Percentiles rank a stretch among this genome's conserved stretches.
These are phyloP conservation scores for Sanghuangporus weigelae DNA, from an alignment of 1,284 basidiomycete species.

Conservation along the genomic window DNA sequence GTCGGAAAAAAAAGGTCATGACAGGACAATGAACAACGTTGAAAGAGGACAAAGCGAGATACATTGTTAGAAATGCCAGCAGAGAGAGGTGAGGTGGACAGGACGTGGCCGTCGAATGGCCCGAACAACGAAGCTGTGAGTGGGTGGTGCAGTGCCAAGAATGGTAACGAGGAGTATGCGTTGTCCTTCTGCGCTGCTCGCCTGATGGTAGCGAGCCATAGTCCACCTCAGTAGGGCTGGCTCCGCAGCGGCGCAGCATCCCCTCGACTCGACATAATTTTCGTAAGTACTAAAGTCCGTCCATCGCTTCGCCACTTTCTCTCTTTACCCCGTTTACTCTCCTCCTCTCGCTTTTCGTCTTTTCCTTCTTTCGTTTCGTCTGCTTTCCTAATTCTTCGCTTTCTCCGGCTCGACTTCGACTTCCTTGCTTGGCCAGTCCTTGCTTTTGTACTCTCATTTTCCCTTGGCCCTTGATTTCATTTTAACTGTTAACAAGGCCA, in stretches of 20 bases:
- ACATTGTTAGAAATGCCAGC: background rate
- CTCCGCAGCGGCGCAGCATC: conserved; percentile 8
- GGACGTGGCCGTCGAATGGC: background rate
- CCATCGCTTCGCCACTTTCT: background rate
- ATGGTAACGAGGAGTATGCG: background rate
- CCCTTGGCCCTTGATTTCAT: conserved; percentile 13
- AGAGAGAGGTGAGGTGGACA: conserved; percentile 3
- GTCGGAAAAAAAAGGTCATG: background rate
- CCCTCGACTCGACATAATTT: background rate
- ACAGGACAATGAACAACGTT: background rate
- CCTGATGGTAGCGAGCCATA: conserved; percentile 4
- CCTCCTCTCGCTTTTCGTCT: conserved; percentile 20
- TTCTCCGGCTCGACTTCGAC: conserved; percentile 3
- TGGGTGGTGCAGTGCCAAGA: background rate
- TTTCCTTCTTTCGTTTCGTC: conserved; percentile 20
- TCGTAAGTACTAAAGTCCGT: conserved; percentile 6
- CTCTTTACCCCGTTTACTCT: background rate
- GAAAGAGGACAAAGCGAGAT: background rate
- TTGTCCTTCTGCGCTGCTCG: background rate
- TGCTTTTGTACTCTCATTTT: conserved; percentile 24
- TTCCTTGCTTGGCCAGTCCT: background rate
- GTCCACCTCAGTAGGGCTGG: background rate
- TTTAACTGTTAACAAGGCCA: background rate
- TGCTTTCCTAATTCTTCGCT: conserved; percentile 15
- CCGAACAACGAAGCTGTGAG: background rate